Conservation (phyloP, 2,329 filamentous ascomycete species). For the Zymoseptoria pseudotritici region DNA sequence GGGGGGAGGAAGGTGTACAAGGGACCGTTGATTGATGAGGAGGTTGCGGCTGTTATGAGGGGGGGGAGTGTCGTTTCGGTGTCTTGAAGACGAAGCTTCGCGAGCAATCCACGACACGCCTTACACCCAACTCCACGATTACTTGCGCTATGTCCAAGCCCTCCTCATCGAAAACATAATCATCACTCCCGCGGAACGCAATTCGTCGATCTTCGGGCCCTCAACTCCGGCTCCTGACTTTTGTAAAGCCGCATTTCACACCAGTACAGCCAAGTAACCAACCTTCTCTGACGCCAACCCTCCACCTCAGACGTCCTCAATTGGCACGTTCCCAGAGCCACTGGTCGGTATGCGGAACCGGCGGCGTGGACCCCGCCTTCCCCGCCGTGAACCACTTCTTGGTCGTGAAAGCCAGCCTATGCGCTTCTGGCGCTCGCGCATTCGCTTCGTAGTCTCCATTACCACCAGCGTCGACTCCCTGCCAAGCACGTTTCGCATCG, state of each 20-base stretch:
- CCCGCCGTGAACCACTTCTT: not conserved
- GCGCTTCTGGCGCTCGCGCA: not conserved
- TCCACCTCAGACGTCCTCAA: not conserved
- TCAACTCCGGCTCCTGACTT: no score
- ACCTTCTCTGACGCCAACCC: no score
- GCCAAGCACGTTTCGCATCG: not conserved
- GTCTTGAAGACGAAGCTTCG: no score
- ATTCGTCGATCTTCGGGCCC: no score
- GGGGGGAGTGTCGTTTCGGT: slow-evolving; percentile 14
- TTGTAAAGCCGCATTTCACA: no score
- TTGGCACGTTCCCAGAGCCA: not conserved
- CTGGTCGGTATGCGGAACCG: not conserved
- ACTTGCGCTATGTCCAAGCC: no score
- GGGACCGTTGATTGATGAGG: slow-evolving; percentile 33
- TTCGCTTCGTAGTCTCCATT: not conserved
- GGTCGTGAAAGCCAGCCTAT: not conserved
- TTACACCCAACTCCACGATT: no score
- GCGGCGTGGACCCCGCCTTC: not conserved
- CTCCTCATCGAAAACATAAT: no score
- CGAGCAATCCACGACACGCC: no score
- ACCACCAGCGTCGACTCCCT: not conserved
- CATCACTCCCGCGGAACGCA: no score
- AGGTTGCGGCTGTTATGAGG: slow-evolving; percentile 25
- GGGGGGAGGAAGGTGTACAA: slow-evolving; percentile 31
- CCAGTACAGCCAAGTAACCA: no score